A percentile compares a stretch with the other conserved stretches of the same genome.
Conservation (phyloP, 2,329 filamentous ascomycete species). For the Exophiala alcalophila region DNA sequence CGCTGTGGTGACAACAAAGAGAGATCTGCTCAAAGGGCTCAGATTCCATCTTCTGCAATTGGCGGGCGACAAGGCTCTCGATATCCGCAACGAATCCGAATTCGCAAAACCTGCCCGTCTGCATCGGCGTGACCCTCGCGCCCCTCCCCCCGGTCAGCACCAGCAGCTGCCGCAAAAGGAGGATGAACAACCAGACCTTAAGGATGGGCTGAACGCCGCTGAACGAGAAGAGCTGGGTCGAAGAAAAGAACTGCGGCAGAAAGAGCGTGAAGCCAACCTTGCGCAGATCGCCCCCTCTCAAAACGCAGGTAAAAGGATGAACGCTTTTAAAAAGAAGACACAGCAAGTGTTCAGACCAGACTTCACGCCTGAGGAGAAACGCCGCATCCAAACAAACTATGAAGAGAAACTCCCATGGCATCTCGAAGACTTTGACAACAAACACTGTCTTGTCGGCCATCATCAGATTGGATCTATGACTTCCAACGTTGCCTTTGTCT, state of each 20-base stretch:
- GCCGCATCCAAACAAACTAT: conserved; percentile 66
- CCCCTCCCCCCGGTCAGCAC: conserved; percentile 50
- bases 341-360: conserved; percentile 76
- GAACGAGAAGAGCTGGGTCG: conserved; percentile 38
- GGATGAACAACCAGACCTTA: conserved; percentile 50
- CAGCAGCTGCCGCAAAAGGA: conserved; percentile 39
- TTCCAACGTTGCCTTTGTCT: conserved; percentile 71
- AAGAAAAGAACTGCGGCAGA: conserved; percentile 68
- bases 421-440: conserved; percentile 91
- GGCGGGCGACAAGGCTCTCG: conserved; percentile 59
- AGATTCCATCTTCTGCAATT: conserved; percentile 88
- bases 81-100: conserved; percentile 71
- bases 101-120: conserved; percentile 86
- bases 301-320: conserved; percentile 65
- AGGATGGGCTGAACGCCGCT: conserved; percentile 58
- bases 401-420: conserved; percentile 97
- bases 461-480: conserved; percentile 88
- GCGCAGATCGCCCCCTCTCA: conserved; percentile 88
- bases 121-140: conserved; percentile 81
- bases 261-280: conserved; percentile 79
- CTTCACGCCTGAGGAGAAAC: conserved; percentile 68
- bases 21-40: conserved; percentile 71
- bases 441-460: conserved; percentile 87
- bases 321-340: conserved; percentile 70
- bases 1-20: conserved; percentile 80